Conservation (phyloP, 2,329 filamentous ascomycete species). For the Metarhizium sp. region DNA sequence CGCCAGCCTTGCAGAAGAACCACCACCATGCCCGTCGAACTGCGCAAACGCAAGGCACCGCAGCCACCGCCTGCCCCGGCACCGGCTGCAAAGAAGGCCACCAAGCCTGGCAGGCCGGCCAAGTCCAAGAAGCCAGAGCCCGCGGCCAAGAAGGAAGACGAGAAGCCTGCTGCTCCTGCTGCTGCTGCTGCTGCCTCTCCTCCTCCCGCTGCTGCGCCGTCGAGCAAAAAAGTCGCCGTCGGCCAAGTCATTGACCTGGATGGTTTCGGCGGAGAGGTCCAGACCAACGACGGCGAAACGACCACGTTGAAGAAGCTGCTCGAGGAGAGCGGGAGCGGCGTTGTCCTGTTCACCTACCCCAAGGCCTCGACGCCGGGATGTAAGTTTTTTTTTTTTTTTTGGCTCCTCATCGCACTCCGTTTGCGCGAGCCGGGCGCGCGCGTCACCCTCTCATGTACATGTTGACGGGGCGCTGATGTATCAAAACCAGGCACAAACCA, state of each 20-base stretch:
- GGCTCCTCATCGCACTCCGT: not conserved
- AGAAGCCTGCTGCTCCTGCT: slow-evolving; percentile 1
- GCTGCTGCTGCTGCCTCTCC: not conserved
- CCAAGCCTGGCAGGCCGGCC: slow-evolving; percentile 27
- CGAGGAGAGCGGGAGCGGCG: slow-evolving; percentile 72
- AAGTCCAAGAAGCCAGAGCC: slow-evolving; percentile 24
- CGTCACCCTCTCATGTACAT: slow-evolving; percentile 1
- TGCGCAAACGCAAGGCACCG: slow-evolving; percentile 53
- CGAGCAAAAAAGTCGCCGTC: slow-evolving; percentile 36
- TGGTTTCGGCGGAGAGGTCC: slow-evolving; percentile 60
- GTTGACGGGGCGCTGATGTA: slow-evolving; percentile 5
- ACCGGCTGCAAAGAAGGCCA: slow-evolving; percentile 31
- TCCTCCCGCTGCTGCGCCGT: slow-evolving; percentile 9
- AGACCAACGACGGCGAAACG: slow-evolving; percentile 76
- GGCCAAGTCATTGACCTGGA: slow-evolving; percentile 49
- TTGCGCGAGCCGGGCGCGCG: too few species aligned
- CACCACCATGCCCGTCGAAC: slow-evolving; percentile 44
- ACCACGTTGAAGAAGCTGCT: slow-evolving; percentile 74
- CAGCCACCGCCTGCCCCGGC: slow-evolving; percentile 36
- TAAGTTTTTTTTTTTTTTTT: slow-evolving; percentile 40
- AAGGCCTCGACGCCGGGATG: slow-evolving; percentile 91
- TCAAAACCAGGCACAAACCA: slow-evolving; percentile 71
- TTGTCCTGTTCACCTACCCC: slow-evolving; percentile 92
- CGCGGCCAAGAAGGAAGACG: slow-evolving; percentile 12
- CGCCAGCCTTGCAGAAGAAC: not conserved